Conservation (phyloP, 805 yeast species). For the Spathaspora arborariae region DNA sequence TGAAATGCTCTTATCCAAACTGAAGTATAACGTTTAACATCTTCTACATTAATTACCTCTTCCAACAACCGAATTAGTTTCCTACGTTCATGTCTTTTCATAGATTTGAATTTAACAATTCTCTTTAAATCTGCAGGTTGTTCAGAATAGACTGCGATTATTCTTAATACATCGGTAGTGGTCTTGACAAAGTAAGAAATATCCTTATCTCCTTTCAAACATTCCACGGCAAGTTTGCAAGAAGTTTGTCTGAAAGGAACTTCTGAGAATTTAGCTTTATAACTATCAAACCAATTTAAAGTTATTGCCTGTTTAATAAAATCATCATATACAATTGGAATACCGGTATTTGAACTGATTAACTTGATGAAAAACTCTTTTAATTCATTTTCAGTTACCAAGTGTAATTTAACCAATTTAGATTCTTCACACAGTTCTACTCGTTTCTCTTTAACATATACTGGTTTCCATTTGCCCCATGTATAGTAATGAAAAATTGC, state of each 20-base stretch:
- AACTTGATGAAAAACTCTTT: conserved; percentile 5
- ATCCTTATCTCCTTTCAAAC: conserved; percentile 4
- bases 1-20: conserved; percentile 10
- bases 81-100: conserved; percentile 7
- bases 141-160: conserved; percentile 8
- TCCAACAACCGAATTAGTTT: conserved; percentile 6
- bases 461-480: conserved; percentile 1
- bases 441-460: conserved; percentile 3
- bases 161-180: conserved; percentile 9
- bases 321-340: conserved; percentile 9
- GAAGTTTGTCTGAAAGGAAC: conserved; percentile 10
- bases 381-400: conserved; percentile 4
- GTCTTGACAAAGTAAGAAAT: conserved; percentile 5
- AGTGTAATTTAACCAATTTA: not conserved
- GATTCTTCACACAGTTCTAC: conserved; percentile 4
- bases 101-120: conserved; percentile 6
- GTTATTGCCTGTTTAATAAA: conserved; percentile 15
- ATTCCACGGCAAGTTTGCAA: conserved; percentile 5
- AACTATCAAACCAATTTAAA: conserved; percentile 5
- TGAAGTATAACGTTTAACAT: conserved; percentile 6
- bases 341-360: conserved; percentile 6
- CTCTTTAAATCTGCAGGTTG: conserved; percentile 1
- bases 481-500: conserved; percentile 8
- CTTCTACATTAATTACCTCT: conserved; percentile 9
- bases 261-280: not conserved